phyloP scores from a whole-genome alignment of 1,284 basidiomycete species.

The Naganishia cerealis region DNA sequence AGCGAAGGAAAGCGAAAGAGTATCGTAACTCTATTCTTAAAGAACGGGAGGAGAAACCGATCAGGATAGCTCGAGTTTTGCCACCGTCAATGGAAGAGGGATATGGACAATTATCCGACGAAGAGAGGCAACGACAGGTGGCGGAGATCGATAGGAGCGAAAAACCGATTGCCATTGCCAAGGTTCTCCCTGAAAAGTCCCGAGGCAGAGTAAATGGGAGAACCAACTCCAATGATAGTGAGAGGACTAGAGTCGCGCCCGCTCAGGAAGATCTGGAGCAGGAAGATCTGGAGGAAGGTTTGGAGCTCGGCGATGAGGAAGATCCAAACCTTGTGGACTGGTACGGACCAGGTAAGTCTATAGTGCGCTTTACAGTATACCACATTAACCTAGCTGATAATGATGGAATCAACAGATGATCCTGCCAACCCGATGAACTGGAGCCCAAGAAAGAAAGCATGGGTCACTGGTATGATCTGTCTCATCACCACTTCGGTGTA shows the following conservation, averaged over 20 bases:
- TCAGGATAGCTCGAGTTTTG: conserved; percentile 14
- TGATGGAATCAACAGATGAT: conserved; percentile 52
- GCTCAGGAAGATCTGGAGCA: conserved; percentile 10
- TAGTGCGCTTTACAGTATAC: no score
- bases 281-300: conserved; percentile 16
- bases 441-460: conserved; percentile 58
- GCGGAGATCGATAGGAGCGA: conserved; percentile 16
- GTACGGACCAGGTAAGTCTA: conserved; percentile 58
- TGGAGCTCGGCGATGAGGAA: conserved; percentile 31
- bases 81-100: conserved; percentile 10
- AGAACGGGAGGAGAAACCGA: conserved; percentile 20
- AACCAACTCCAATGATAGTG: conserved; percentile 4
- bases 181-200: conserved; percentile 10
- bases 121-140: conserved; percentile 3
- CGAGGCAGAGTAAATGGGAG: not conserved
- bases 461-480: conserved; percentile 40
- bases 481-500: conserved; percentile 59
- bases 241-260: conserved; percentile 2
- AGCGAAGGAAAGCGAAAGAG: conserved; percentile 15
- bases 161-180: conserved; percentile 14
- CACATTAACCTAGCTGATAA: not conserved
- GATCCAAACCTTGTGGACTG: conserved; percentile 58
- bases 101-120: not conserved
- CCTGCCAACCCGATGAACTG: conserved; percentile 67
- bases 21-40: conserved; percentile 1